Evolutionary conservation across 805 yeast species (phyloP).

Genomic region (Metschnikowia colocasiae): DNA sequence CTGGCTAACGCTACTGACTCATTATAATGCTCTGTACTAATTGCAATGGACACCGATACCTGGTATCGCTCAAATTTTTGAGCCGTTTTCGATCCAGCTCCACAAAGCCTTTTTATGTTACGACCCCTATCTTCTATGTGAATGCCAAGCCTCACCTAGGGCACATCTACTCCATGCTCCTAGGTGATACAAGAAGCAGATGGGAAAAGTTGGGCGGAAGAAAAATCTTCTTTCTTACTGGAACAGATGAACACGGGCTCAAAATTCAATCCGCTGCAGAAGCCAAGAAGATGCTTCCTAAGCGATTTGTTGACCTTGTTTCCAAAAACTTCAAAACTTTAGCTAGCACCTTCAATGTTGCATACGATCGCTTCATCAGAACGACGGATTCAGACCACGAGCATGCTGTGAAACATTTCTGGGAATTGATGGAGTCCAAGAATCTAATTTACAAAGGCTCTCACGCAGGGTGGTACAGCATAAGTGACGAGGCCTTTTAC

Average conservation of each 20-base stretch:
- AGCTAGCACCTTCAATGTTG: slow-evolving; percentile 55
- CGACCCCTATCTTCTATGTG: slow-evolving; percentile 95
- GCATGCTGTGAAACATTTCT: slow-evolving; percentile 59
- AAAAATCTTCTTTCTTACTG: slow-evolving; percentile 64
- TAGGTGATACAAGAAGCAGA: slow-evolving; percentile 74
- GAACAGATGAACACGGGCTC: slow-evolving; percentile 96
- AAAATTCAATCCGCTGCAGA: slow-evolving; percentile 88
- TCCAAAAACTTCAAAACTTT: slow-evolving; percentile 60
- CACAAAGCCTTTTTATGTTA: slow-evolving; percentile 45
- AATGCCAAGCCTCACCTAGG: slow-evolving; percentile 95
- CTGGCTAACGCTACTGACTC: background rate
- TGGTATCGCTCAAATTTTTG: background rate
- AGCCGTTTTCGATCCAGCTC: background rate
- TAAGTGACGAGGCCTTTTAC: slow-evolving; percentile 92
- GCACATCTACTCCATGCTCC: slow-evolving; percentile 81
- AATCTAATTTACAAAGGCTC: slow-evolving; percentile 76
- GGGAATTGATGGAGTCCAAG: slow-evolving; percentile 57
- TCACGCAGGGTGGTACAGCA: slow-evolving; percentile 92
- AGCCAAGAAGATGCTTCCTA: slow-evolving; percentile 45
- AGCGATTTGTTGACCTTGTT: slow-evolving; percentile 67
- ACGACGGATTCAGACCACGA: slow-evolving; percentile 86
- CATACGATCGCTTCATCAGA: slow-evolving; percentile 75
- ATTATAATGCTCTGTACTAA: background rate
- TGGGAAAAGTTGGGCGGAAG: slow-evolving; percentile 53
- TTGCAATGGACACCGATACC: background rate